Percentiles rank a stretch among this genome's conserved stretches.
Conservation (phyloP, 768 basidiomycete genomes). For the Rhizopogon vinicolor region DNA sequence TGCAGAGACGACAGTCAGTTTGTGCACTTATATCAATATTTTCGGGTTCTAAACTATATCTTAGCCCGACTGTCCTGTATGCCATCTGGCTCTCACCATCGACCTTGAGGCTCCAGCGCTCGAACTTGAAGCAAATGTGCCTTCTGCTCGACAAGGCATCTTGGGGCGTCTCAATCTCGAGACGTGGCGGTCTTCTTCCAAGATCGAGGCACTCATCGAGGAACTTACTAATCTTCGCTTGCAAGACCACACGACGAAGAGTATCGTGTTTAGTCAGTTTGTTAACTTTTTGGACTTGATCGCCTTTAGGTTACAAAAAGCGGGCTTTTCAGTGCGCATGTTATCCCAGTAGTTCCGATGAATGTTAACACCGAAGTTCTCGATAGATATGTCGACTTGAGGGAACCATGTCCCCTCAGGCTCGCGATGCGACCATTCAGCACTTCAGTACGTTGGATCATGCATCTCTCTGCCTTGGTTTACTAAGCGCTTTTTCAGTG, state of each 20-base stretch:
- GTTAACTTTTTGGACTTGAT: conserved; percentile 92
- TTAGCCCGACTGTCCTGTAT: conserved; percentile 92
- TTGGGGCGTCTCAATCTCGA: conserved; percentile 85
- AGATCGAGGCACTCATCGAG: conserved; percentile 95
- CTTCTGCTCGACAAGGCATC: conserved; percentile 76
- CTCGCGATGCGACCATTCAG: conserved; percentile 90
- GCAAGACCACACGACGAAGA: conserved; percentile 90
- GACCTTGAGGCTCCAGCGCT: conserved; percentile 93
- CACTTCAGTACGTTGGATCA: conserved; percentile 69
- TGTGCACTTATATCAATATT: background rate
- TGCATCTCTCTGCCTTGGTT: background rate
- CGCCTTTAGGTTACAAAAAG: conserved; percentile 85
- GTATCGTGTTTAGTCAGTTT: conserved; percentile 95
- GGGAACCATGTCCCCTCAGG: conserved; percentile 96
- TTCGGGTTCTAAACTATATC: background rate
- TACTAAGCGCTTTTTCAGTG: conserved; percentile 44
- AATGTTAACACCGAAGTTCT: conserved; percentile 4
- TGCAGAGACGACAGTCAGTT: conserved; percentile 56
- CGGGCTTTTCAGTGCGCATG: conserved; percentile 72
- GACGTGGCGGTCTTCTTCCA: conserved; percentile 92
- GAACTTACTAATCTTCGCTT: conserved; percentile 81
- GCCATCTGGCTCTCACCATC: conserved; percentile 88
- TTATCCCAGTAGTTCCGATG: background rate
- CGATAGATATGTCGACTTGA: conserved; percentile 85
- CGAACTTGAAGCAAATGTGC: conserved; percentile 63